Percentiles rank a stretch among this genome's conserved stretches.
These are phyloP conservation scores for Nakaseomyces uthaithaninus DNA, from an alignment of 1,139 yeast genomes.

Conservation along the genomic window DNA sequence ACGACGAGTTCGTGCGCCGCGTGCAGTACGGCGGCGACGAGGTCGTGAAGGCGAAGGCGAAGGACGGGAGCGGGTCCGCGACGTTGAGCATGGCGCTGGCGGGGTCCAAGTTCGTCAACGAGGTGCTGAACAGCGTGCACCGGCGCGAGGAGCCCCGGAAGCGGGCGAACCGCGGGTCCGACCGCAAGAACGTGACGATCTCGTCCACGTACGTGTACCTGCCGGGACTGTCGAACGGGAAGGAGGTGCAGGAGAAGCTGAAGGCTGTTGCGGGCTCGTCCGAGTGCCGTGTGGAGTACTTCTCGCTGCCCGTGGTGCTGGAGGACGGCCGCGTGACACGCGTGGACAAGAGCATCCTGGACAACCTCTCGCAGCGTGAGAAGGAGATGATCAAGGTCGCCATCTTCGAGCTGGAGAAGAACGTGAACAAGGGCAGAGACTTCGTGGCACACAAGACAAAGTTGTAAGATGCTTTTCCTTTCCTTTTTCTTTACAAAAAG, in stretches of 20 bases:
- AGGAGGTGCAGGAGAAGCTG: conserved; percentile 36
- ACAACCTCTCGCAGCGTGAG: conserved; percentile 38
- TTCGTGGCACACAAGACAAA: conserved; percentile 38
- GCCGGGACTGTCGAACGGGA: conserved; percentile 44
- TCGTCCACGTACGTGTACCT: conserved; percentile 47
- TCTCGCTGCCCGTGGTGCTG: conserved; percentile 54
- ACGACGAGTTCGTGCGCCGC: conserved; percentile 44
- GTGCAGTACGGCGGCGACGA: conserved; percentile 78
- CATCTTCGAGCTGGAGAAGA: conserved; percentile 44
- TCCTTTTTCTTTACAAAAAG: neutral
- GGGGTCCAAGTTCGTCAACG: conserved; percentile 53
- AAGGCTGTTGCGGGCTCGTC: conserved; percentile 12
- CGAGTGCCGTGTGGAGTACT: conserved; percentile 38
- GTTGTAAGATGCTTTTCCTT: conserved; percentile 9
- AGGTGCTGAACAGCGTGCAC: conserved; percentile 23
- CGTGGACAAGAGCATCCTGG: conserved; percentile 41
- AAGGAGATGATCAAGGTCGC: conserved; percentile 44
- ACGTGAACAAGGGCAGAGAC: conserved; percentile 53
- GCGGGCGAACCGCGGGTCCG: conserved; percentile 10
- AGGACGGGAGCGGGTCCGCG: conserved; percentile 70
- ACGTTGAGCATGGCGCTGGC: conserved; percentile 74
- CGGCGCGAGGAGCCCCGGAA: conserved; percentile 16
- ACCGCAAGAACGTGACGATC: conserved; percentile 29
- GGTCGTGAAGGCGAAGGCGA: conserved; percentile 54
- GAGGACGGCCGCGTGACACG: conserved; percentile 42